Evolutionary conservation across 306 rosid genomes (phyloP).

Genomic region (Neltuma alba): DNA sequence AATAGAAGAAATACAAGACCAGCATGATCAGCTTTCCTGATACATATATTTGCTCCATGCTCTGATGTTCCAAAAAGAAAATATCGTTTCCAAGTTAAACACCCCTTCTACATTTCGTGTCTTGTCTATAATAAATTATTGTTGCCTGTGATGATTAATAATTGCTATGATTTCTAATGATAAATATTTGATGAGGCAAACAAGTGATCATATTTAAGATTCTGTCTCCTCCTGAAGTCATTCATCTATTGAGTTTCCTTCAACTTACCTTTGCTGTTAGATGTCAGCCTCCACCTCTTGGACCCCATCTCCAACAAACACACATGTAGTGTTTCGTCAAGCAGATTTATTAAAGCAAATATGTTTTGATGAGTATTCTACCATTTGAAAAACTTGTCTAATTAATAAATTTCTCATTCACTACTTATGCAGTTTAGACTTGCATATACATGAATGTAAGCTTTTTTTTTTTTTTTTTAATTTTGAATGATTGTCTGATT

Average conservation of each 20-base stretch:
- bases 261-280: slow-evolving; percentile 7
- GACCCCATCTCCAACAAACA: slow-evolving; percentile 30
- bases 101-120: background rate
- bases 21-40: background rate
- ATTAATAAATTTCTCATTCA: background rate
- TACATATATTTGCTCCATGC: background rate
- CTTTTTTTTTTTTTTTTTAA: background rate
- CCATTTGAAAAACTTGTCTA: background rate
- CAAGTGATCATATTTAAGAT: background rate
- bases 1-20: background rate
- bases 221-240: background rate
- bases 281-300: background rate
- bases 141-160: background rate
- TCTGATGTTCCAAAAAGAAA: background rate
- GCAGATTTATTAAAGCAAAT: background rate
- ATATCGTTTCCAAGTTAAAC: background rate
- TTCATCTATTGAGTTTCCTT: slow-evolving; percentile 8
- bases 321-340: slow-evolving; percentile 37
- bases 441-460: background rate
- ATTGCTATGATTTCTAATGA: background rate
- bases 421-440: background rate
- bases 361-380: background rate
- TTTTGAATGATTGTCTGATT: background rate
- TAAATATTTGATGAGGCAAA: background rate
- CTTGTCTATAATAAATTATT: background rate